Base-by-base conservation (phyloP, 73 alveolate genomes). In the Symbiodinium pilosum region DNA sequence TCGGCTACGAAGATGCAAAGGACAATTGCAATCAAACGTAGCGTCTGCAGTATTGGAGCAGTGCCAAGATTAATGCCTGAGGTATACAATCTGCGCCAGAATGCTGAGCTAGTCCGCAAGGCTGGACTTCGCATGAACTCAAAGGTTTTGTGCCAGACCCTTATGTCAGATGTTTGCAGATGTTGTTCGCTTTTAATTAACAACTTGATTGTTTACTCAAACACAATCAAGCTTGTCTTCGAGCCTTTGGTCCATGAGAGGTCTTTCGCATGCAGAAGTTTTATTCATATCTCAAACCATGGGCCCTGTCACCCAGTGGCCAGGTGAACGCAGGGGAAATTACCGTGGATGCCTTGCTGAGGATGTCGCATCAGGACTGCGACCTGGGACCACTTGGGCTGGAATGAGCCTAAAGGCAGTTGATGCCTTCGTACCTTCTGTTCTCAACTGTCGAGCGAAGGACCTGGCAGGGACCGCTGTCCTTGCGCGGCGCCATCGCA, bases 91-190 rank as follows among this genome's bases (percentile, higher is more conserved):
- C 81, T 64, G 9, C 81, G 81, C 81, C 81, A 64, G 38, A 64
- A 64, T 20, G 81, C 81, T 28, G 81, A 20, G 81, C 81, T 64
- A 64, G 81, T 64, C 39, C 81, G 30, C 81, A 64, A 64, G 81
- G 81, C 81, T n/a, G 81, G 81, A 26, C 39, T 26, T 16, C 20
- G 73, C 32, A 54, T 24, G 71, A n/a, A n/a, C n/a, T n/a, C n/a
- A n/a, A n/a, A n/a, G n/a, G n/a, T n/a, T n/a, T n/a, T n/a, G n/a
- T n/a, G n/a, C n/a, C n/a, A n/a, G n/a, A n/a, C n/a, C n/a, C n/a
- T n/a, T n/a, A n/a, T n/a, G n/a, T n/a, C n/a, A n/a, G n/a, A n/a
- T n/a, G n/a, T n/a, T n/a, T n/a, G n/a, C n/a, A n/a, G n/a, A n/a
- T n/a, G n/a, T n/a, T n/a, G n/a, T n/a, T n/a, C n/a, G n/a, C n/a